phyloP scores from a whole-genome alignment of 176 grass and related monocot genomes.

The Aechmea fasciata region DNA sequence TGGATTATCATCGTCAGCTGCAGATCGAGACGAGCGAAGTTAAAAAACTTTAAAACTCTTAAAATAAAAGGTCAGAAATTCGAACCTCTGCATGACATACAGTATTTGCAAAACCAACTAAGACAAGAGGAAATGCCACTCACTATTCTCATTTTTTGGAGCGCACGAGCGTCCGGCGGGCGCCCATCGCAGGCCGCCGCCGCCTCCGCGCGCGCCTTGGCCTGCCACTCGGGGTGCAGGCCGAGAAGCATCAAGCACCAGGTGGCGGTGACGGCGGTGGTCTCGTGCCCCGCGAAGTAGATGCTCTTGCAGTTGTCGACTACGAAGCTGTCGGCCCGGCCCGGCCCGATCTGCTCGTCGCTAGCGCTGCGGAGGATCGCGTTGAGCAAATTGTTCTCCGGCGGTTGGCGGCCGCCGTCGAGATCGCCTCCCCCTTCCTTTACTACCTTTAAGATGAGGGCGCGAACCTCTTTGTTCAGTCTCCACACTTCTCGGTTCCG shows the following conservation, averaged over 20 bases:
- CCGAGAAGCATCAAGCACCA: constrained; percentile 92
- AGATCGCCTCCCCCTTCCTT: constrained; percentile 36
- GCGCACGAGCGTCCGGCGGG: constrained; percentile 36
- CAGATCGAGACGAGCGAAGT: constrained; percentile 13
- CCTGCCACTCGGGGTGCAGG: constrained; percentile 86
- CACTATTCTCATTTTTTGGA: constrained; percentile 94
- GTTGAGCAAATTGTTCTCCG: constrained; percentile 52
- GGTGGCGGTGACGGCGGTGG: constrained; percentile 69
- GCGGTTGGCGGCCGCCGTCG: no score
- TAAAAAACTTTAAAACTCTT: background rate
- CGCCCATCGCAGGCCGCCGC: constrained; percentile 27
- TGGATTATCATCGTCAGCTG: constrained; percentile 92
- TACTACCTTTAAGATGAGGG: constrained; percentile 59
- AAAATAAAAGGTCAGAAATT: no score
- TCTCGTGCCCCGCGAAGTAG: constrained; percentile 93
- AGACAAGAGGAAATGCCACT: background rate
- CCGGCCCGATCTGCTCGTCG: constrained; percentile 24
- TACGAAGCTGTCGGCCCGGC: constrained; percentile 61
- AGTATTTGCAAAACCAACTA: no score
- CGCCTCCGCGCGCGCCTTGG: constrained; percentile 48
- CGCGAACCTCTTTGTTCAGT: constrained; percentile 70
- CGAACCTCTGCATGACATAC: no score
- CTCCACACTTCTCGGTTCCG: constrained; percentile 54
- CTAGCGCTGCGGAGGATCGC: constrained; percentile 65
- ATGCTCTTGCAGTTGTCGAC: constrained; percentile 99